phyloP scores from a whole-genome alignment of 495 filamentous ascomycete genomes.

The Aspergillus affinis region DNA sequence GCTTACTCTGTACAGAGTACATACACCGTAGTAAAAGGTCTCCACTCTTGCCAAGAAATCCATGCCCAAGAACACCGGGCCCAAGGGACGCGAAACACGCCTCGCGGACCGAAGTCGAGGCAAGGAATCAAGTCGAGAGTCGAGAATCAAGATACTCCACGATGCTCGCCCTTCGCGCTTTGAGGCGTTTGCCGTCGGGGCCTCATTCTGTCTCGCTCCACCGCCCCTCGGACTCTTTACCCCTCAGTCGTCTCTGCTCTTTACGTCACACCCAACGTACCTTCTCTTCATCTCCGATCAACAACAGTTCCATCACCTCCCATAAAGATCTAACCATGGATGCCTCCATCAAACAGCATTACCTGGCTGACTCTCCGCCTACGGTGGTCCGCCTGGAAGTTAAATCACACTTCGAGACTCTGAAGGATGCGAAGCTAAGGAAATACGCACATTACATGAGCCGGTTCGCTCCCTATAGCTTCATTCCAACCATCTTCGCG shows the following conservation, averaged over 20 bases:
- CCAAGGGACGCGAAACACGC: neutral
- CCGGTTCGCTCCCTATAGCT: conserved; percentile 50
- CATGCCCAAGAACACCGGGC: neutral
- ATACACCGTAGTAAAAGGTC: neutral
- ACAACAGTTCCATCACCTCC: conserved; percentile 18
- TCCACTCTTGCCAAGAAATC: conserved; percentile 19
- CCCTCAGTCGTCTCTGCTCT: conserved; percentile 25
- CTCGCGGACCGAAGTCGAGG: neutral
- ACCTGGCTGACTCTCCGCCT: conserved; percentile 87
- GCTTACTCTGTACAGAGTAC: too few species aligned
- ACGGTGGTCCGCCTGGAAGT: conserved; percentile 81
- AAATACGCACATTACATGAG: conserved; percentile 93
- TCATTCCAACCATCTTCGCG: neutral
- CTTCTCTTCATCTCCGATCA: conserved; percentile 18
- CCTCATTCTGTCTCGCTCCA: conserved; percentile 20
- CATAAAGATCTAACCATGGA: conserved; percentile 32
- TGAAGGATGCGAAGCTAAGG: conserved; percentile 66
- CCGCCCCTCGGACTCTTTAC: conserved; percentile 34
- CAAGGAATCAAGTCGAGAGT: neutral
- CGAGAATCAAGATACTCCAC: neutral
- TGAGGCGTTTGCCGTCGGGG: conserved; percentile 29
- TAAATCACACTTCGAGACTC: conserved; percentile 82
- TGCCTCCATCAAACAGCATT: conserved; percentile 55
- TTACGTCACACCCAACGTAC: conserved; percentile 6
- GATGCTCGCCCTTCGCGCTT: conserved; percentile 31